Evolutionary conservation across 441 rosid genomes (phyloP).

Genomic region (Populus hybrid): DNA sequence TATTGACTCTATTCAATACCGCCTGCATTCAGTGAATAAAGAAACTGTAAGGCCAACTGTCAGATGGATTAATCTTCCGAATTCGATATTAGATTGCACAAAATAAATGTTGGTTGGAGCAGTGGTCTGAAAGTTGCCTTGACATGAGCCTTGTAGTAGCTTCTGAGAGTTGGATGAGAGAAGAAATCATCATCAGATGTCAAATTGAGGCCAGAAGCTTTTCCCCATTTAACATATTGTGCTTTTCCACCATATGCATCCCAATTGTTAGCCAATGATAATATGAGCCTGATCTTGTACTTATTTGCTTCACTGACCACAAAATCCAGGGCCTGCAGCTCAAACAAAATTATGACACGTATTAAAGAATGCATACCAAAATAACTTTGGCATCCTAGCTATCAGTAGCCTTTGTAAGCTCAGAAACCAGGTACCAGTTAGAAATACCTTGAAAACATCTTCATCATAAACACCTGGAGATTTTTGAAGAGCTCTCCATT

Average conservation of each 20-base stretch:
- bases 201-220: conserved; percentile 78
- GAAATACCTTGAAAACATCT: conserved; percentile 77
- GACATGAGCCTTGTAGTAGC: conserved; percentile 76
- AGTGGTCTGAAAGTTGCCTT: conserved; percentile 43
- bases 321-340: conserved; percentile 72
- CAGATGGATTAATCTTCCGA: neutral
- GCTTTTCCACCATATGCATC: conserved; percentile 91
- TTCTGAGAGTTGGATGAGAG: conserved; percentile 69
- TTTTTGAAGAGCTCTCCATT: conserved; percentile 90
- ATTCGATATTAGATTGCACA: neutral
- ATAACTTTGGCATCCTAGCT: neutral
- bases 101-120: neutral
- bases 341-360: neutral
- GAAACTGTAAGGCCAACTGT: neutral
- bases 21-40: conserved; percentile 27
- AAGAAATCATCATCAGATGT: conserved; percentile 91
- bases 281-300: conserved; percentile 83
- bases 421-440: conserved; percentile 5
- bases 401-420: neutral
- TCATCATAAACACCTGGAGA: conserved; percentile 84
- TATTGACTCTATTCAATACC: conserved; percentile 53
- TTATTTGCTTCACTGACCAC: conserved; percentile 86
- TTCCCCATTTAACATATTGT: conserved; percentile 92
- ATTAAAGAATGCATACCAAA: too few species aligned
- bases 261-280: conserved; percentile 84